phyloP scores from a whole-genome alignment of 2,329 filamentous ascomycete species.

The Colletotrichum tofieldiae region DNA sequence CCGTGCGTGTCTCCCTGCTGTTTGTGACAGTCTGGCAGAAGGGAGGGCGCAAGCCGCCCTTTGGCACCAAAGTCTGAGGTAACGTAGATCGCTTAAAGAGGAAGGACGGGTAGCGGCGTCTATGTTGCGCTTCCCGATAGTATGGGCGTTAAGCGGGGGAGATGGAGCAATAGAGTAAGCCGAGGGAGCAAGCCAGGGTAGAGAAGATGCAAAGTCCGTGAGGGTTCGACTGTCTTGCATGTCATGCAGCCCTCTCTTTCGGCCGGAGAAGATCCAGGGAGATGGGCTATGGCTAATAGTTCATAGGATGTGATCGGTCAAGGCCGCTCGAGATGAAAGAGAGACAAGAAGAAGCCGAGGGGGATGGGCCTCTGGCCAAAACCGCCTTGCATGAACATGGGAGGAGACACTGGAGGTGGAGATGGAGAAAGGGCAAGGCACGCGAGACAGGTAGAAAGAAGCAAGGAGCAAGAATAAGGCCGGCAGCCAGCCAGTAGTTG shows the following conservation, averaged over 20 bases:
- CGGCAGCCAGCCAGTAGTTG: neutral
- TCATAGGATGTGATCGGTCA: slow-evolving; percentile 17
- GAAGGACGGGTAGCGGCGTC: slow-evolving; percentile 17
- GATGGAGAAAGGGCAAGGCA: slow-evolving; percentile 8
- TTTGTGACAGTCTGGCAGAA: slow-evolving; percentile 15
- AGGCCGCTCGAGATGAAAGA: slow-evolving; percentile 27
- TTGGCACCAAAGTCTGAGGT: slow-evolving; percentile 21
- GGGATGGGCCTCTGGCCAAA: slow-evolving; percentile 2
- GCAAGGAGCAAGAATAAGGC: slow-evolving; percentile 31
- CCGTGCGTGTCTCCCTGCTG: slow-evolving; percentile 4
- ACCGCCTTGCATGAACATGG: slow-evolving; percentile 35
- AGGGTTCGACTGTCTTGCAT: slow-evolving; percentile 25
- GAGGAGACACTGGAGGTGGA: slow-evolving; percentile 30
- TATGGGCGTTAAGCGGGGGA: neutral
- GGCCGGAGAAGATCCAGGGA: slow-evolving; percentile 36
- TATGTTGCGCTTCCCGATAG: neutral
- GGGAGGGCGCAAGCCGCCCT: slow-evolving; percentile 28
- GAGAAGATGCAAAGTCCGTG: slow-evolving; percentile 17
- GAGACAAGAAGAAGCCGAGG: slow-evolving; percentile 31
- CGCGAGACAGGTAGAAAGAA: slow-evolving; percentile 23
- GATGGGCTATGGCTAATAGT: slow-evolving; percentile 13
- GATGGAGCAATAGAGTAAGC: neutral
- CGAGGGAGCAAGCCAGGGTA: slow-evolving; percentile 12
- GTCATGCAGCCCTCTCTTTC: slow-evolving; percentile 24
- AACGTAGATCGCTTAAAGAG: neutral